Conservation (phyloP, 2,329 filamentous ascomycete genomes). For the Monosporascus sp. region DNA sequence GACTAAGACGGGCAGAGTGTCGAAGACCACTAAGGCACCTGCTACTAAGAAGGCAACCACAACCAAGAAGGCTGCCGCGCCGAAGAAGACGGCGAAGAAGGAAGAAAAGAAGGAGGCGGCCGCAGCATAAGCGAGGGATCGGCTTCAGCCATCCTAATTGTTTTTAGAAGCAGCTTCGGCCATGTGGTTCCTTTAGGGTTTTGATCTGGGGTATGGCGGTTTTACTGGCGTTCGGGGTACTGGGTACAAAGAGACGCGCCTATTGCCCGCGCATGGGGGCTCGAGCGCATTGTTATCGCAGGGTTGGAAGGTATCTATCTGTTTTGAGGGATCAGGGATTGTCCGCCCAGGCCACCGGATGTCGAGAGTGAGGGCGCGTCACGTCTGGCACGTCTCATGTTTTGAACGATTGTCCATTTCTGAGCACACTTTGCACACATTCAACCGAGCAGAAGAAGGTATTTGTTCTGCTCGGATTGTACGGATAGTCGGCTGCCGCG, state of each 20-base stretch:
- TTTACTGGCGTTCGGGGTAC: conserved; percentile 28
- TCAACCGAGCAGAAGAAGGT: too few relatives aligned
- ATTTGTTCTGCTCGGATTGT: neutral
- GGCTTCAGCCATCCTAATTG: neutral
- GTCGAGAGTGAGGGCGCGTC: neutral
- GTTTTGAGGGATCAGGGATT: neutral
- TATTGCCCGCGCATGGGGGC: conserved; percentile 23
- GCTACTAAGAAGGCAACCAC: conserved; percentile 40
- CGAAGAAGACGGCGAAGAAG: conserved; percentile 37
- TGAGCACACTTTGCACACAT: too few relatives aligned
- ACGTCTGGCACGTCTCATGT: too few relatives aligned
- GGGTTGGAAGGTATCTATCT: conserved; percentile 13
- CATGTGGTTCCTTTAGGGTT: conserved; percentile 33
- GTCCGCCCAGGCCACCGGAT: neutral
- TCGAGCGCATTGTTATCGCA: conserved; percentile 21
- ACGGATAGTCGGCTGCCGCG: neutral
- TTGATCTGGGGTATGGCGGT: conserved; percentile 20
- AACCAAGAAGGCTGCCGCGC: conserved; percentile 32
- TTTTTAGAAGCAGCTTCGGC: conserved; percentile 13
- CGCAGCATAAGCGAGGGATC: conserved; percentile 14
- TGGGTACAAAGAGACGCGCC: conserved; percentile 26
- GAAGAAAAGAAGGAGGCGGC: conserved; percentile 30
- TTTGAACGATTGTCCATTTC: too few relatives aligned
- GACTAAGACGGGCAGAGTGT: conserved; percentile 78
- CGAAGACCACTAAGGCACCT: conserved; percentile 56